Evolutionary conservation across 768 basidiomycete species (phyloP).

Genomic region (Termitomyces sp.): DNA sequence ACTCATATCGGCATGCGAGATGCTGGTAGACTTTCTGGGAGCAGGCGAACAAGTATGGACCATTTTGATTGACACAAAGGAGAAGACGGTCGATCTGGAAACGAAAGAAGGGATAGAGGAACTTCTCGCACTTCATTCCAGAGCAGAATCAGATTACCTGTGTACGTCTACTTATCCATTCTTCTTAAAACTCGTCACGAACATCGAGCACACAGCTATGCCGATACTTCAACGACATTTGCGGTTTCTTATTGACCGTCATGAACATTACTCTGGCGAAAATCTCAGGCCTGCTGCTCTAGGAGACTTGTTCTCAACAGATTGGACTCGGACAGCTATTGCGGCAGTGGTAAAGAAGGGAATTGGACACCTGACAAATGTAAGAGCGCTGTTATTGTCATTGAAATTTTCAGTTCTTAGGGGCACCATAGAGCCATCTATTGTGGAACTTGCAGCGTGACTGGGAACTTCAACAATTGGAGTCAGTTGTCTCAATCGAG

Average conservation of each 20-base stretch:
- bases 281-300: constrained; percentile 42
- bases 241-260: constrained; percentile 46
- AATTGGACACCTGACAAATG: constrained; percentile 58
- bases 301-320: constrained; percentile 52
- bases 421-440: constrained; percentile 47
- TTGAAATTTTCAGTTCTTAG: background rate
- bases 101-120: constrained; percentile 46
- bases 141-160: constrained; percentile 72
- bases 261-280: constrained; percentile 34
- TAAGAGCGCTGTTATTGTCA: constrained; percentile 14
- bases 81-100: constrained; percentile 43
- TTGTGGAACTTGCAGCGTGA: constrained; percentile 71
- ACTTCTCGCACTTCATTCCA: constrained; percentile 53
- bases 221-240: constrained; percentile 65
- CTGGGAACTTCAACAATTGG: constrained; percentile 68
- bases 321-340: constrained; percentile 57
- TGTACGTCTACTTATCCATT: constrained; percentile 45
- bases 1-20: constrained; percentile 56
- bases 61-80: constrained; percentile 55
- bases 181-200: background rate
- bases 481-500: constrained; percentile 37
- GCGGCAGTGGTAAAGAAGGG: constrained; percentile 50
- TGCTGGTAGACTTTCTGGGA: constrained; percentile 57
- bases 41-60: constrained; percentile 71
- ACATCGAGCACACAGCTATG: constrained; percentile 46